Base-by-base conservation (phyloP, 2,329 filamentous ascomycete genomes). In the Talaromyces sp. region DNA sequence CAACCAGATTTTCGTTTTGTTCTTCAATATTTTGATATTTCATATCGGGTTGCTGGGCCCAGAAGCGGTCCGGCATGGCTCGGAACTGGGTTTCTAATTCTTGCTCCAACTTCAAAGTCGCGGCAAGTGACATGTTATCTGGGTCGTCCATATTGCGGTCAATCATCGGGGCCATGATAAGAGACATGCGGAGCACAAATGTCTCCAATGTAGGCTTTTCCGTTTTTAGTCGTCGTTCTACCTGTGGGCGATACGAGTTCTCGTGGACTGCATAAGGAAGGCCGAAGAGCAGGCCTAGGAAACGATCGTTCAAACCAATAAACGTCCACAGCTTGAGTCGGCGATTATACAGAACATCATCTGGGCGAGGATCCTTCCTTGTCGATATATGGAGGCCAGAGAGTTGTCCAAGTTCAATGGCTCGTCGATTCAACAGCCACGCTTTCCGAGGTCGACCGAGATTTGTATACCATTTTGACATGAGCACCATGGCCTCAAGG, bases 371-470 rank as follows among this genome's bases (percentile, higher is more conserved):
- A 5, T 67, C 65, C 12, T 70, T 70, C 24, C 68, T 67, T 21
- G 72, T 64, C 3, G 70, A 69, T 10, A 74, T 67, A 62, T 81
- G 76, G 32, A 78, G 74, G 63, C 82, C 80, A 1, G 83, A 78
- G 1, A 85, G 70, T 61, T 85, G 76, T 7, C 78, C 78, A 61
- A 80, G 79, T 65, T 80, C 80, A 43, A 85, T 72, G 3, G 78
- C 83, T 46, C 79, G 76, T 12, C 83, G 78, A 46, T 76, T 75
- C 9, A 77, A 69, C 5, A 83, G 71, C 84, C 83, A 86, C 0
- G 81, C 79, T 63, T 80, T 77, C 38, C 81, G 78, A 11, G 84
- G 82, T 48, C 80, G 79, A 2, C 83, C 84, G 62, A 83, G 79
- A 60, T 84, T 81, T 56, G 83, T 72, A 62, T 82, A 80, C 62